phyloP scores from a whole-genome alignment of 169 alveolate species.

The Besnoitia besnoiti region DNA sequence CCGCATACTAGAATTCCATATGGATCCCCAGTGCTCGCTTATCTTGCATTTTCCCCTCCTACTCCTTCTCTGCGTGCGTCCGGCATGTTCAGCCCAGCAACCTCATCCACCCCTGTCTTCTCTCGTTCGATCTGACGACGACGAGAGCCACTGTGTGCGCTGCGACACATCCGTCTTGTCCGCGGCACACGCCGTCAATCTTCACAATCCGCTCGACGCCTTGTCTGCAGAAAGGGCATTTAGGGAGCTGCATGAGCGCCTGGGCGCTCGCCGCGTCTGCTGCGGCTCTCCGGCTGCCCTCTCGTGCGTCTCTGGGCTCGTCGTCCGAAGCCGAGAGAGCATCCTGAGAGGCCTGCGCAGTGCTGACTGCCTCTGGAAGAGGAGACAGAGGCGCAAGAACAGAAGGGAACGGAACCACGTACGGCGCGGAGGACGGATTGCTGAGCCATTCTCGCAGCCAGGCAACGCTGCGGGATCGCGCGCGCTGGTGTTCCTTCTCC shows the following conservation, averaged over 20 bases:
- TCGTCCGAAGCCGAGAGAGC: neutral
- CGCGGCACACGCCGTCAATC: neutral
- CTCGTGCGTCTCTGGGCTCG: neutral
- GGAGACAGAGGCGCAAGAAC: too few relatives aligned
- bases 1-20: too few relatives aligned
- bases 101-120: neutral
- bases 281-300: neutral
- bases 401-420: neutral
- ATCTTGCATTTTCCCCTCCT: neutral
- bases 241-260: neutral
- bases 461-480: neutral
- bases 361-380: neutral
- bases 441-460: conserved; percentile 3
- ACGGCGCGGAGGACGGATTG: neutral
- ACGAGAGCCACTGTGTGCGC: conserved; percentile 2
- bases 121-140: neutral
- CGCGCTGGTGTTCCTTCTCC: conserved; percentile 20
- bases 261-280: neutral
- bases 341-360: too few relatives aligned
- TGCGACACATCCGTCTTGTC: neutral
- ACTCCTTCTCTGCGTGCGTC: neutral
- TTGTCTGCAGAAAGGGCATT: conserved; percentile 25
- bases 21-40: too few relatives aligned
- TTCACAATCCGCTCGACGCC: neutral
- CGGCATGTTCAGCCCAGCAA: neutral